Evolutionary conservation across 176 grass and related monocot genomes (phyloP).

Genomic region (Puccinellia tenuiflora): DNA sequence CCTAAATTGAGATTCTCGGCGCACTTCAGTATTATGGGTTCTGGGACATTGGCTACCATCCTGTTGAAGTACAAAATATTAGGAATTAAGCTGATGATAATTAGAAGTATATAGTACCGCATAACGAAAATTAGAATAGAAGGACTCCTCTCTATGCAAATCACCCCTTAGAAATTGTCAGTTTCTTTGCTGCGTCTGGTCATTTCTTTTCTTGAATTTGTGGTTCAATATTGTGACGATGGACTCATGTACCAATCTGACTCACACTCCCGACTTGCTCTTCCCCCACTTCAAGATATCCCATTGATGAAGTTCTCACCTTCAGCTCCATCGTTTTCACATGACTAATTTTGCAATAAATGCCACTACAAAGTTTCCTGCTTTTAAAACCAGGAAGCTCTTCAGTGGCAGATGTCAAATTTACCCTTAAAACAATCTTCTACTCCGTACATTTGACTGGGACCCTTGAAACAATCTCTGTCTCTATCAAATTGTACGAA

Average conservation of each 20-base stretch:
- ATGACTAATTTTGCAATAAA: neutral
- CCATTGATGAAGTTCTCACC: neutral
- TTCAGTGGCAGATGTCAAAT: too few species aligned
- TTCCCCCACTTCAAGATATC: neutral
- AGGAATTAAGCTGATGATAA: neutral
- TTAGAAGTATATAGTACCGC: neutral
- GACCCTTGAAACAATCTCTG: neutral
- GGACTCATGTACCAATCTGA: neutral
- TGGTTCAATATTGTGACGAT: neutral
- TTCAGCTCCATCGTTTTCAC: neutral
- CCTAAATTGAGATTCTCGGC: neutral
- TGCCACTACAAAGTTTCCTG: too few species aligned
- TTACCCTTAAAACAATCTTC: too few species aligned
- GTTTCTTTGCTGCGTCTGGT: neutral
- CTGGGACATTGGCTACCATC: neutral
- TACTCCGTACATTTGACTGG: too few species aligned
- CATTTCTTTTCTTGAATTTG: neutral
- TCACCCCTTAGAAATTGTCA: neutral
- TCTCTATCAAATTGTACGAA: neutral
- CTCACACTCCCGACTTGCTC: neutral
- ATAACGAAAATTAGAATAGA: neutral
- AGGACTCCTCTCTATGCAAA: neutral
- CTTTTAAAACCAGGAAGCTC: too few species aligned
- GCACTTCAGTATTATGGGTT: neutral
- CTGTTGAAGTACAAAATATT: neutral